Percentiles rank a stretch among this genome's conserved stretches.
phyloP scores from a whole-genome alignment of 805 yeast genomes.

The Kazachstania kunashirensis region DNA sequence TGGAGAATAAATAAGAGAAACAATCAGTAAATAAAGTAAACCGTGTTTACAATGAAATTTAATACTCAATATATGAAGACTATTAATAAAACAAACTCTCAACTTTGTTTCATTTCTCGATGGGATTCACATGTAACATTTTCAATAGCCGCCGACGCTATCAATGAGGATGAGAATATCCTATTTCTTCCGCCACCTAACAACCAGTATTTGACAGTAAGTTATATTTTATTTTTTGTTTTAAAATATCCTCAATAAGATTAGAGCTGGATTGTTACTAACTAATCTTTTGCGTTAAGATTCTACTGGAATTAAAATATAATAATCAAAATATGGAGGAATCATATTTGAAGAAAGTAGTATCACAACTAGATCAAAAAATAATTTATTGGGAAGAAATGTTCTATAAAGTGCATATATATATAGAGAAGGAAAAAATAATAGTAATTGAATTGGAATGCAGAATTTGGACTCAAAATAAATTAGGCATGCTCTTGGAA shows the following conservation, averaged over 20 bases:
- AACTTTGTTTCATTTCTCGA: not conserved
- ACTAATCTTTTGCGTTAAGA: not conserved
- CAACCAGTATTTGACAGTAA: not conserved
- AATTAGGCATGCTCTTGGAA: constrained; percentile 1
- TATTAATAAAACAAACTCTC: not conserved
- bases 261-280: too few species aligned
- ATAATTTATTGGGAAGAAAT: constrained; percentile 4
- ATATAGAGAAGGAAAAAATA: not conserved
- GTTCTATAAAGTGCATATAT: not conserved
- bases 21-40: too few species aligned
- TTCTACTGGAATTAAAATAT: not conserved
- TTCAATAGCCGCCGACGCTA: not conserved
- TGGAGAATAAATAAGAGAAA: too few species aligned
- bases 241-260: not conserved
- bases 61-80: not conserved
- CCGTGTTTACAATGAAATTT: too few species aligned
- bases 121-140: not conserved
- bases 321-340: not conserved
- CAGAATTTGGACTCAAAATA: constrained; percentile 3
- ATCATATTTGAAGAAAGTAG: not conserved
- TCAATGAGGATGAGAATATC: not conserved
- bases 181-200: not conserved
- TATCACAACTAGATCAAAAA: not conserved
- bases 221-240: not conserved
- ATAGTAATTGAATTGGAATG: constrained; percentile 2